Evolutionary conservation across 495 filamentous ascomycete species (phyloP).

Genomic region (Glutinoglossum americanum): DNA sequence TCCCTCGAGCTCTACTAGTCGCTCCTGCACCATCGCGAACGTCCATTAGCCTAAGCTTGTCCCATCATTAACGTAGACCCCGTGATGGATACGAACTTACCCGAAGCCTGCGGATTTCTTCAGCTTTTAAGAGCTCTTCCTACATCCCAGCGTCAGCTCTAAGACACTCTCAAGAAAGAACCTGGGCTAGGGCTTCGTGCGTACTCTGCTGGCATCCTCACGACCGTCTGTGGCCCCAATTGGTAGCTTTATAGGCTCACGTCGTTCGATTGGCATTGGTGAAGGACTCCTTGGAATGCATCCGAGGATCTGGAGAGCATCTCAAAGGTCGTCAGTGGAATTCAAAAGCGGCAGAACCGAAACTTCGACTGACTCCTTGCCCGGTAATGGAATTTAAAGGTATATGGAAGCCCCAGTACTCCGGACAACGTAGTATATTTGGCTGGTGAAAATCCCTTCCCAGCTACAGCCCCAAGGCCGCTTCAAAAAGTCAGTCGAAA

Average conservation of each 20-base stretch:
- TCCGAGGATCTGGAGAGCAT: slow-evolving; percentile 10
- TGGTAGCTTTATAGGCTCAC: background rate
- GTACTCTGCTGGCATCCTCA: background rate
- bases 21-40: background rate
- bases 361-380: slow-evolving; percentile 5
- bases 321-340: background rate
- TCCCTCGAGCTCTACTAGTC: background rate
- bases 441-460: background rate
- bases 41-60: background rate
- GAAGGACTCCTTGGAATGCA: slow-evolving; percentile 11
- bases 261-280: slow-evolving; percentile 1
- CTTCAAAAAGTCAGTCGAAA: background rate
- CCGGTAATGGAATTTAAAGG: slow-evolving; percentile 7
- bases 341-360: background rate
- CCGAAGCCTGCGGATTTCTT: background rate
- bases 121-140: background rate
- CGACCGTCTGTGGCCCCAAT: background rate
- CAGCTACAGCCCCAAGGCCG: background rate
- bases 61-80: background rate
- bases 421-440: background rate
- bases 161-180: background rate
- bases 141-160: background rate
- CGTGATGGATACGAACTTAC: background rate
- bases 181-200: background rate
- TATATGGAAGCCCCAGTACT: background rate